These are phyloP conservation scores for Cordyceps javanica DNA, from an alignment of 2,329 filamentous ascomycete species.

Conservation along the genomic window DNA sequence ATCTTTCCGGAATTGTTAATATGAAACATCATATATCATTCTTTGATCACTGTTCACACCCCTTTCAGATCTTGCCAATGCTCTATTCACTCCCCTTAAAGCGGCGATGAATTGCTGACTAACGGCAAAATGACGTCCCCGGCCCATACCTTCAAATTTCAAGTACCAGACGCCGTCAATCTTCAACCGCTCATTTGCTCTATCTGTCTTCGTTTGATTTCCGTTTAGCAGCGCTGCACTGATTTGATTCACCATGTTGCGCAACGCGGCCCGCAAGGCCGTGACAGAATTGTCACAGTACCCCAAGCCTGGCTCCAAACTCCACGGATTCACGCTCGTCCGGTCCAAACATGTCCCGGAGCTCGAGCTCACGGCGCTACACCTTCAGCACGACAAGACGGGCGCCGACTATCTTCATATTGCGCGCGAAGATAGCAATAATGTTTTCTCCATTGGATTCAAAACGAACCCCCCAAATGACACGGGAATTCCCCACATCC, in stretches of 20 bases:
- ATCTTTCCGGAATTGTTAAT: no score
- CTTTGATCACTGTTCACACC: no score
- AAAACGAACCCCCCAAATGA: constrained; percentile 98
- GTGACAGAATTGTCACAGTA: constrained; percentile 71
- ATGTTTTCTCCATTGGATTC: constrained; percentile 99
- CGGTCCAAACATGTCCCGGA: constrained; percentile 90
- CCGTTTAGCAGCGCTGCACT: not conserved
- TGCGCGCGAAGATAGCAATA: constrained; percentile 91
- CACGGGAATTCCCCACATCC: constrained; percentile 91
- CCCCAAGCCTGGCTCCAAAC: constrained; percentile 73
- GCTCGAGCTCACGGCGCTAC: constrained; percentile 83
- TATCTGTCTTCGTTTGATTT: not conserved
- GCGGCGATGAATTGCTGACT: constrained; percentile 11
- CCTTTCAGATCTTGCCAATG: not conserved
- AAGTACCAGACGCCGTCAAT: not conserved
- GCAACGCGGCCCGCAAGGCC: constrained; percentile 51
- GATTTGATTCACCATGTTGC: constrained; percentile 37
- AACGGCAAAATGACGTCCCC: constrained; percentile 8
- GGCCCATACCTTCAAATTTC: not conserved
- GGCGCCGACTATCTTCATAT: constrained; percentile 95
- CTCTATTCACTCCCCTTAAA: not conserved
- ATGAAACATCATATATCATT: no score
- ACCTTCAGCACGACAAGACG: constrained; percentile 89
- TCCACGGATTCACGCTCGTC: constrained; percentile 89
- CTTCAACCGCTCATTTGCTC: not conserved